Evolutionary conservation across 305 asterid genomes (phyloP).

Genomic region (Fraxinus latifolia): DNA sequence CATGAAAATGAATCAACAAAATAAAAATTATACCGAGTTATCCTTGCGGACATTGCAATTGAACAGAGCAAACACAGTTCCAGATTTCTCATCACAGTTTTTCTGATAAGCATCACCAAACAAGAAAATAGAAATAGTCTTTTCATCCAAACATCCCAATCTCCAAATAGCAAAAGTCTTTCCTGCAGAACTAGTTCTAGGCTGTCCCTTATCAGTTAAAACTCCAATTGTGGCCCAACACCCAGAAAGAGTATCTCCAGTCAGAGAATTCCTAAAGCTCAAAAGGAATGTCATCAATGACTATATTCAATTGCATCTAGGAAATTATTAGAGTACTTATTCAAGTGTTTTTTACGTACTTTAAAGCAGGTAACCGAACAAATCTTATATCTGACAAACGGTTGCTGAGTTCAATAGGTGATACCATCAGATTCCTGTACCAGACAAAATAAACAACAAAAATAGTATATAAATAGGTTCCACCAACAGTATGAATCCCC

Average conservation of each 20-base stretch:
- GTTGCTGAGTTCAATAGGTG: constrained; percentile 75
- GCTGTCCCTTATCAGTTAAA: constrained; percentile 58
- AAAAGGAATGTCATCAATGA: constrained; percentile 19
- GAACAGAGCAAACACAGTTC: constrained; percentile 65
- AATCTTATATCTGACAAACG: constrained; percentile 80
- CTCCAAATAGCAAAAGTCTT: constrained; percentile 75
- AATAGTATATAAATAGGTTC: not conserved
- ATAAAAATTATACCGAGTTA: constrained; percentile 44
- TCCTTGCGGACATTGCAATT: constrained; percentile 72
- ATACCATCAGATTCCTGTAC: constrained; percentile 63
- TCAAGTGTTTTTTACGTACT: constrained; percentile 39
- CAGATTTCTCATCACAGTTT: constrained; percentile 57
- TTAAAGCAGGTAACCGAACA: constrained; percentile 69
- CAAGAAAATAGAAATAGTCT: constrained; percentile 60
- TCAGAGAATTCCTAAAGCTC: constrained; percentile 49
- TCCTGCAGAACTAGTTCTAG: constrained; percentile 83
- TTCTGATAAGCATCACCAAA: constrained; percentile 89
- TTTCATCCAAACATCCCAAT: constrained; percentile 70
- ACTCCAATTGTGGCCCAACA: constrained; percentile 93
- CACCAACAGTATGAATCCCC: not conserved
- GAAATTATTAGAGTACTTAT: not conserved
- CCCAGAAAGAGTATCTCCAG: constrained; percentile 77
- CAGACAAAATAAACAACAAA: constrained; percentile 6
- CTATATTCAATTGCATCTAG: not conserved
- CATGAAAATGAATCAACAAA: constrained; percentile 9